Base-by-base conservation (phyloP, 148 eudicot species). In the Vaccinium myrtillus region DNA sequence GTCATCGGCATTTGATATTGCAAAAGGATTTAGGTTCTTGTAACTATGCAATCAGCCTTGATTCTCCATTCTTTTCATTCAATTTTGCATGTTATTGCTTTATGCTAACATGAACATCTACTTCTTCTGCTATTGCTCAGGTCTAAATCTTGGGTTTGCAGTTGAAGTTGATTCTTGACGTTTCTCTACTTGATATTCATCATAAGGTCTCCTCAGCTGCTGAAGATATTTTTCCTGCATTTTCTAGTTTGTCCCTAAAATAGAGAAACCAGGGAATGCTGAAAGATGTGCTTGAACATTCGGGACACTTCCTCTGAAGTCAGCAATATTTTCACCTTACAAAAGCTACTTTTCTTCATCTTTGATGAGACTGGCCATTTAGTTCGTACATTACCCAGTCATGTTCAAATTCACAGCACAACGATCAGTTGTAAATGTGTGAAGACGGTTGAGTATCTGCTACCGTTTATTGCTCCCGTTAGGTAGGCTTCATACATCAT, bases 241-340 rank as follows among this genome's bases (percentile, higher is more conserved):
- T 86, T 53, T 78, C 77, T 81, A 32, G 81, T 79, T 43, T 56
- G 80, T 46, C 50, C 82, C 53, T 43, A 16, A 46, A 11, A 12
- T 77, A 81, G 86, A 77, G 83, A 77, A 77, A 21, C 78, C 78
- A 82, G 86, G 93, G 91, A 90, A 91, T 90, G 93, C 92, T 87
- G 89, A 86, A 88, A 84, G 84, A 90, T 91, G 93, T 86, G 88
- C 78, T 27, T 65, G 81, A 82, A 76, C 79, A 59, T 75, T 83
- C 75, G 43, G 79, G 79, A 69, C 51, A 75, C 81, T 81, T 79
- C 76, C 61, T 80, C 75, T 82, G 86, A 80, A 73, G 84, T 84
- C 63, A 82, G 65, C 77, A 8, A 73, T 50, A 73, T 51, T 65
- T 39, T 79, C 70, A 61, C 80, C 75, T 78, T 78, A 54, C 78